Conservation (phyloP, 495 filamentous ascomycete genomes). For the Articulospora tetracladia region DNA sequence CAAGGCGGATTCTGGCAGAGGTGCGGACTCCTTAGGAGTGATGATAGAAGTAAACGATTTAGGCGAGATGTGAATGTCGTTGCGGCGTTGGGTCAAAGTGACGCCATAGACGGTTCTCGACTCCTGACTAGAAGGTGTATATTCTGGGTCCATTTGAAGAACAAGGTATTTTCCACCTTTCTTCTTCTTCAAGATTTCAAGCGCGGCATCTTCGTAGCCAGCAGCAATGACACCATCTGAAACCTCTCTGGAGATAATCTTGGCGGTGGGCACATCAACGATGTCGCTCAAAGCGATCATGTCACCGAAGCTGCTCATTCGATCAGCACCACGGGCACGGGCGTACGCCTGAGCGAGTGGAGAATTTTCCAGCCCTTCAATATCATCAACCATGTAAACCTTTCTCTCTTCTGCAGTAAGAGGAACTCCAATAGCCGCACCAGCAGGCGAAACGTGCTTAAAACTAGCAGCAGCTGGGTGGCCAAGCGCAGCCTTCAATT, state of each 20-base stretch:
- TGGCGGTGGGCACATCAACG: constrained; percentile 87
- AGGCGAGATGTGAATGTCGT: constrained; percentile 82
- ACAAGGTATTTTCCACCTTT: constrained; percentile 97
- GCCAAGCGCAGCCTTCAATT: constrained; percentile 82
- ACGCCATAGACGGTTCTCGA: constrained; percentile 85
- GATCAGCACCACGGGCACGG: constrained; percentile 88
- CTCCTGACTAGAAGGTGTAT: constrained; percentile 72
- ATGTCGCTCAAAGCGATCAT: constrained; percentile 88
- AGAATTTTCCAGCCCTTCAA: constrained; percentile 80
- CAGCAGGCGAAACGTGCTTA: constrained; percentile 98
- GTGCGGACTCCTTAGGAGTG: constrained; percentile 69
- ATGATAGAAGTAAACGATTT: constrained; percentile 81
- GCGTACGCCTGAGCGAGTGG: constrained; percentile 91
- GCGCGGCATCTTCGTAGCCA: constrained; percentile 74
- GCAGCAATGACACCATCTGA: constrained; percentile 96
- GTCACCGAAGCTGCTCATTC: constrained; percentile 97
- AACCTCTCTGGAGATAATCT: constrained; percentile 95
- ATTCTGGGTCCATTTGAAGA: constrained; percentile 87
- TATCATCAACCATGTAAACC: constrained; percentile 97
- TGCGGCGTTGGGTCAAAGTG: constrained; percentile 80
- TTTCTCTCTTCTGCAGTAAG: constrained; percentile 84
- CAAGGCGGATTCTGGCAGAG: constrained; percentile 74
- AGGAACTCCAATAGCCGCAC: constrained; percentile 87
- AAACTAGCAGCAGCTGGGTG: constrained; percentile 95
- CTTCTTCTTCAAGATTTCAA: constrained; percentile 94